Conservation (phyloP, 306 rosid genomes). For the Hippophae tibetana region DNA sequence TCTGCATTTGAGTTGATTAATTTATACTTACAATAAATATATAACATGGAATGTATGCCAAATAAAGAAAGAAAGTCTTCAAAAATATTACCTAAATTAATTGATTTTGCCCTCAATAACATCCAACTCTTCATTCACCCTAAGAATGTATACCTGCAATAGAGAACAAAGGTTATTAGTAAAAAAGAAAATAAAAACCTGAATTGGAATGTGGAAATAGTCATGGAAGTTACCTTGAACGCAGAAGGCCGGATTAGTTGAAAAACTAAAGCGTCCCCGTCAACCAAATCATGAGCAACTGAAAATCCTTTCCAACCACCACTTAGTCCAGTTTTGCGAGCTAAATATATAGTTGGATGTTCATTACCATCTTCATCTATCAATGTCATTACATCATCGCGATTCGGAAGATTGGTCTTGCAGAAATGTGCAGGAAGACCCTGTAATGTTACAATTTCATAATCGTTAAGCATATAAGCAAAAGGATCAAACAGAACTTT, state of each 20-base stretch:
- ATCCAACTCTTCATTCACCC: conserved; percentile 32
- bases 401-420: conserved; percentile 36
- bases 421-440: conserved; percentile 57
- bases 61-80: no score
- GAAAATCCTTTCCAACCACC: conserved; percentile 84
- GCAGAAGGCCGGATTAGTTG: conserved; percentile 42
- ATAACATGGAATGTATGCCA: no score
- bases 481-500: neutral
- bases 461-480: neutral
- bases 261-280: conserved; percentile 75
- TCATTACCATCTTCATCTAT: conserved; percentile 53
- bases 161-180: conserved; percentile 1
- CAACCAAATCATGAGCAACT: conserved; percentile 60
- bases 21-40: no score
- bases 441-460: conserved; percentile 21
- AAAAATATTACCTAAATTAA: conserved; percentile 25
- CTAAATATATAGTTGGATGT: conserved; percentile 41
- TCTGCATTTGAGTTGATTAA: no score
- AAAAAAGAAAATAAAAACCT: neutral
- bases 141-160: conserved; percentile 49
- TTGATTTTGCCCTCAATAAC: conserved; percentile 14
- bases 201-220: neutral
- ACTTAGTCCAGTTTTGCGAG: conserved; percentile 49
- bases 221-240: conserved; percentile 49
- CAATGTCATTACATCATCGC: conserved; percentile 34